Conservation (phyloP, 768 basidiomycete species). For the Suillus decipiens region DNA sequence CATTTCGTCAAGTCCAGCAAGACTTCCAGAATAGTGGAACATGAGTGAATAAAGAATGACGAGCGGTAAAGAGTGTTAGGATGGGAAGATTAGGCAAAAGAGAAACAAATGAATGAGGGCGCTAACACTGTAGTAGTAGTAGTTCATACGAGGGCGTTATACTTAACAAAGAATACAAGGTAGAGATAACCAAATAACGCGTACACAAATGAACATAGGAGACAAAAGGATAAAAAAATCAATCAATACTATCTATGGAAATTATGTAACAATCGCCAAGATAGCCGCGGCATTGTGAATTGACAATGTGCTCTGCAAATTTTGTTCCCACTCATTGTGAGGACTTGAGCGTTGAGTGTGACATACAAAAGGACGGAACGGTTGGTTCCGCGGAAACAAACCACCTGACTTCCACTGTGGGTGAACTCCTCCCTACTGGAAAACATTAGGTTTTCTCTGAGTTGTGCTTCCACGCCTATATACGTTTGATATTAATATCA, state of each 20-base stretch:
- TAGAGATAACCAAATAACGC: conserved; percentile 17
- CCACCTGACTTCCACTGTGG: background rate
- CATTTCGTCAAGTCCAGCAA: conserved; percentile 45
- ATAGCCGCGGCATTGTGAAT: background rate
- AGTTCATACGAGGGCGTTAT: background rate
- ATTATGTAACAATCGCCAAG: background rate
- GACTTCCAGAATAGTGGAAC: conserved; percentile 42
- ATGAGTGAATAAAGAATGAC: conserved; percentile 23
- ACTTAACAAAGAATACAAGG: conserved; percentile 6
- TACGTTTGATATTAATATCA: conserved; percentile 1
- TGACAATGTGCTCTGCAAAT: background rate
- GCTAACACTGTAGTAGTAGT: conserved; percentile 9
- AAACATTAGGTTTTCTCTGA: background rate
- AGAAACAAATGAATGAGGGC: conserved; percentile 10
- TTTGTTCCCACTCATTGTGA: background rate
- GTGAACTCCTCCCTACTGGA: background rate
- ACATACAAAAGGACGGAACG: background rate
- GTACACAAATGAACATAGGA: conserved; percentile 13
- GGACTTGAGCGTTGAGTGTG: background rate
- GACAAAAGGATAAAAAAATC: conserved; percentile 2
- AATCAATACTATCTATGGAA: background rate
- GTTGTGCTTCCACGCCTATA: conserved; percentile 30
- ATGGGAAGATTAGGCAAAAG: conserved; percentile 4
- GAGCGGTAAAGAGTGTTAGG: conserved; percentile 16
- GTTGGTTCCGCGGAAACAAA: background rate